phyloP scores from a whole-genome alignment of 176 grass and related monocot species.

The Rhynchospora pubera region DNA sequence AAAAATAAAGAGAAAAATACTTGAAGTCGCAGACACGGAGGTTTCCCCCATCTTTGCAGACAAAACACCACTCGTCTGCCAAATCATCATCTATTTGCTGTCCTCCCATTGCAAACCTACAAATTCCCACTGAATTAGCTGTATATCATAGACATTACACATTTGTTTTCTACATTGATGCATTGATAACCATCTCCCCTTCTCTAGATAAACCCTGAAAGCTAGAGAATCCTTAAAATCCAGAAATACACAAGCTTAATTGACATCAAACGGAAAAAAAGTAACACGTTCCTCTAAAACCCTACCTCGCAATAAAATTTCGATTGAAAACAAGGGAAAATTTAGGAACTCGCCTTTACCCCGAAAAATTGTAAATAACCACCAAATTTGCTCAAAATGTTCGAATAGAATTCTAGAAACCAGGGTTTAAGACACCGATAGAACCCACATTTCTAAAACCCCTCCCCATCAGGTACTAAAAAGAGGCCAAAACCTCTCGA shows the following conservation, averaged over 20 bases:
- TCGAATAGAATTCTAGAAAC: too few species aligned
- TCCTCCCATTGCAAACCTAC: constrained; percentile 15
- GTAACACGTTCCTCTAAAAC: too few species aligned
- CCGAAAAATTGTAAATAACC: too few species aligned
- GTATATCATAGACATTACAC: not conserved
- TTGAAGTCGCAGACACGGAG: constrained; percentile 51
- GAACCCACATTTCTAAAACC: too few species aligned
- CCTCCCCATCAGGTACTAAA: too few species aligned
- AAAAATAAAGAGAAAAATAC: constrained; percentile 25
- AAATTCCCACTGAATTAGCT: not conserved
- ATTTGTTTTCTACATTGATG: not conserved
- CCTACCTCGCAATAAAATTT: too few species aligned
- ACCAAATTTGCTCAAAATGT: too few species aligned
- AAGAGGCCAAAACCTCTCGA: too few species aligned
- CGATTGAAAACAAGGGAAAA: too few species aligned
- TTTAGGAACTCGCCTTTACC: too few species aligned
- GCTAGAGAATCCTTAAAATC: not conserved
- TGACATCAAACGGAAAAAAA: not conserved
- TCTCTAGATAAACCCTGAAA: not conserved
- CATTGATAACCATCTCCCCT: not conserved
- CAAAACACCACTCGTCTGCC: constrained; percentile 59
- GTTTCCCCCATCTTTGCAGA: constrained; percentile 64
- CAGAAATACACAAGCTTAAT: too few species aligned
- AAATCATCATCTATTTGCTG: constrained; percentile 27
- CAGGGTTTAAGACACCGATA: too few species aligned